Conservation (phyloP, 345 rosid genomes). For the Cochlearia excelsa region DNA sequence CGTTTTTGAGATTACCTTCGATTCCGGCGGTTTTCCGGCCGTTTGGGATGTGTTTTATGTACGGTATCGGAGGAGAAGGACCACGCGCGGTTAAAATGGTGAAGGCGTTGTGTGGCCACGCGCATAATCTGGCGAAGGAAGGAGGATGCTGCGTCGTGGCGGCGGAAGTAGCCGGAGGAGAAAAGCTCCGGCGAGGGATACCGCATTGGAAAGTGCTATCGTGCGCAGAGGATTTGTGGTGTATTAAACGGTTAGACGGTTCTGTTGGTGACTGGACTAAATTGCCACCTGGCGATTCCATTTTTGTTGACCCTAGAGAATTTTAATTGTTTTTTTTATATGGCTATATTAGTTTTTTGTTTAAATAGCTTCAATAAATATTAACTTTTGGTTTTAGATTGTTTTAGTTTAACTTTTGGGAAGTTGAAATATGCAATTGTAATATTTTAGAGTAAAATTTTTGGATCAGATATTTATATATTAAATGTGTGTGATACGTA, state of each 20-base stretch:
- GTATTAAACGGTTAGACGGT: constrained; percentile 85
- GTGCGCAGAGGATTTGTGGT: constrained; percentile 74
- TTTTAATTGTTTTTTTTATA: constrained; percentile 31
- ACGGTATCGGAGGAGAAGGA: constrained; percentile 88
- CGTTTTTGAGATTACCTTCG: constrained; percentile 73
- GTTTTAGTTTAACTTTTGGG: no score
- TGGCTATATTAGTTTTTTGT: neutral
- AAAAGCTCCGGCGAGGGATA: constrained; percentile 62
- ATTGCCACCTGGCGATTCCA: constrained; percentile 63
- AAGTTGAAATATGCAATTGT: no score
- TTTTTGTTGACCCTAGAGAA: constrained; percentile 97
- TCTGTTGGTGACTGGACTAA: constrained; percentile 87
- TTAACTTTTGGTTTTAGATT: no score
- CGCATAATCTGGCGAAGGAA: constrained; percentile 74
- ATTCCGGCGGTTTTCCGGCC: constrained; percentile 76
- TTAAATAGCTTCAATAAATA: neutral
- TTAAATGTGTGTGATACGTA: no score
- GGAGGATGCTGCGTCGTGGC: constrained; percentile 74
- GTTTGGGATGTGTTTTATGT: constrained; percentile 74
- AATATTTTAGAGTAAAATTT: no score
- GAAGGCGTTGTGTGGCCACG: constrained; percentile 58
- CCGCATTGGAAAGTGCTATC: constrained; percentile 86
- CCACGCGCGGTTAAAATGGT: constrained; percentile 52
- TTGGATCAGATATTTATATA: no score
- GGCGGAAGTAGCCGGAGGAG: constrained; percentile 63